Conservation (phyloP, 2,329 filamentous ascomycete species). For the Neurospora crassa region DNA sequence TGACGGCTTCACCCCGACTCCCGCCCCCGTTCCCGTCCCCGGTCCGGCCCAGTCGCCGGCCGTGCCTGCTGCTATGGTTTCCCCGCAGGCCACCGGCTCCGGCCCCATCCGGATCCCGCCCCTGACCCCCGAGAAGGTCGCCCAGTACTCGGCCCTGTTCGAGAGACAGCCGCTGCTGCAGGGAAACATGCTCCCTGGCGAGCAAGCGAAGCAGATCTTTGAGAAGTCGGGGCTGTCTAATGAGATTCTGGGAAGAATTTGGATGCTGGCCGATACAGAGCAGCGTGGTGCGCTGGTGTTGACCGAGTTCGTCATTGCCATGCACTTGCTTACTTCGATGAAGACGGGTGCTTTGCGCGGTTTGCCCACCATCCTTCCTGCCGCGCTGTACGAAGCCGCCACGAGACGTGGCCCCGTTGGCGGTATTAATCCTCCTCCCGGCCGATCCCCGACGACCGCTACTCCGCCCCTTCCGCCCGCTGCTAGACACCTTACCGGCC, state of each 20-base stretch:
- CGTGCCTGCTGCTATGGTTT: conserved; percentile 29
- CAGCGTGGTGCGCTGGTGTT: conserved; percentile 77
- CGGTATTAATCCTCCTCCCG: conserved; percentile 23
- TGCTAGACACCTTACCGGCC: conserved; percentile 72
- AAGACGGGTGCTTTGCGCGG: conserved; percentile 74
- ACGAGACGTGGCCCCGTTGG: conserved; percentile 51
- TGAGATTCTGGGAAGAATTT: conserved; percentile 86
- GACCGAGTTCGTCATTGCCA: conserved; percentile 94
- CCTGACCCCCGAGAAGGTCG: conserved; percentile 76
- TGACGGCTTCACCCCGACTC: conserved; percentile 55
- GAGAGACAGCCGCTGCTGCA: conserved; percentile 76
- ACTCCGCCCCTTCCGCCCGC: conserved; percentile 55
- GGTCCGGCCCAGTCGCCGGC: conserved; percentile 21
- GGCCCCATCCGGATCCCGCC: conserved; percentile 78
- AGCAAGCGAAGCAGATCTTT: conserved; percentile 87
- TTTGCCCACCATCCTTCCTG: conserved; percentile 71
- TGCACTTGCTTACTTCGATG: conserved; percentile 90
- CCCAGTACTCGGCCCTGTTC: conserved; percentile 82
- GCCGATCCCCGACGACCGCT: conserved; percentile 42
- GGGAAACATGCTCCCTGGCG: conserved; percentile 65
- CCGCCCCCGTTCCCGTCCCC: conserved; percentile 32
- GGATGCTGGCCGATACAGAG: conserved; percentile 89
- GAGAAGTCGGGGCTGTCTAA: conserved; percentile 86
- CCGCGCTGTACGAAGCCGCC: conserved; percentile 83
- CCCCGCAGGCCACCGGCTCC: conserved; percentile 50